A percentile compares a stretch with the other conserved stretches of the same genome.
Evolutionary conservation across 78 protist genomes (phyloP).

Genomic region (Dictyostelium purpureum): DNA sequence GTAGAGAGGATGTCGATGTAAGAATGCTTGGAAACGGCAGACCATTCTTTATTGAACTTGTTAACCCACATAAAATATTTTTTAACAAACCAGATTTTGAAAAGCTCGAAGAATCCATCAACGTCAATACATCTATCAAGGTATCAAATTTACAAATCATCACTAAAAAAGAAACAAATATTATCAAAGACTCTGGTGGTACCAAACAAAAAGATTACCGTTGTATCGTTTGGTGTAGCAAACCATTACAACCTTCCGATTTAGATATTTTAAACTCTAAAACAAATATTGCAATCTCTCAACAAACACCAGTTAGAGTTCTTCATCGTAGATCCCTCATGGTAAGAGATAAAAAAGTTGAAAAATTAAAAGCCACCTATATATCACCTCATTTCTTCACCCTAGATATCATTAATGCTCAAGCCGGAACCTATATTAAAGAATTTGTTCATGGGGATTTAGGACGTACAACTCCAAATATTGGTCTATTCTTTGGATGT

Average conservation of each 20-base stretch:
- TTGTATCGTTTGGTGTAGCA: conserved; percentile 74
- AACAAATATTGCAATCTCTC: conserved; percentile 26
- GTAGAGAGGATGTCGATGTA: conserved; percentile 95
- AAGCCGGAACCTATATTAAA: conserved; percentile 88
- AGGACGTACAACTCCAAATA: conserved; percentile 91
- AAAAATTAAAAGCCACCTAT: background rate
- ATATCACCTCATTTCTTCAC: conserved; percentile 81
- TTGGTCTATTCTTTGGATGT: conserved; percentile 77
- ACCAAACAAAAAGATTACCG: conserved; percentile 83
- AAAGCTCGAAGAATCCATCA: background rate
- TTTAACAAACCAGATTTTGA: conserved; percentile 26
- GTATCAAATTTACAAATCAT: conserved; percentile 75
- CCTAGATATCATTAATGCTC: conserved; percentile 82
- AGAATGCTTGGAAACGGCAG: conserved; percentile 95
- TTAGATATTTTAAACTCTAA: background rate
- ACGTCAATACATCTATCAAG: conserved; percentile 9
- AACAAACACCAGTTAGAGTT: conserved; percentile 93
- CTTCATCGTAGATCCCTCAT: conserved; percentile 83
- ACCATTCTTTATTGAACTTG: conserved; percentile 89
- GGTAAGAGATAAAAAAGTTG: conserved; percentile 49
- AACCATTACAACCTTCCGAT: conserved; percentile 5
- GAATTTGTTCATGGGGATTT: conserved; percentile 95
- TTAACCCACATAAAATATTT: conserved; percentile 43
- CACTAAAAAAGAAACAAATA: conserved; percentile 48
- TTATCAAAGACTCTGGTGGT: conserved; percentile 74